phyloP scores from a whole-genome alignment of 1,284 basidiomycete species.

The Schizopora paradoxa region DNA sequence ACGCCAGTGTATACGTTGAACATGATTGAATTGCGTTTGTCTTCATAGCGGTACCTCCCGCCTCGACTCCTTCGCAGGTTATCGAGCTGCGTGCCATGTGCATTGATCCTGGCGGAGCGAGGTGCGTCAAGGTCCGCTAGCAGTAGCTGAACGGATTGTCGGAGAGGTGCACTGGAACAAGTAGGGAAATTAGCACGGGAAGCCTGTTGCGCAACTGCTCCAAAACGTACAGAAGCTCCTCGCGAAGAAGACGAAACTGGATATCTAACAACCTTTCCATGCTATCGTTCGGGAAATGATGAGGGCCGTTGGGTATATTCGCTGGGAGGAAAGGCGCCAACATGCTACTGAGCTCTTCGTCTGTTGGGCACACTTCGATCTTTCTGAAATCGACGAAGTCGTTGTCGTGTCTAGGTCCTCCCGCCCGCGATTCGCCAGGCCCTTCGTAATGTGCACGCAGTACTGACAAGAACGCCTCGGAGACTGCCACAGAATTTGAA shows the following conservation, averaged over 20 bases:
- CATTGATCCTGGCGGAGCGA: slow-evolving; percentile 2
- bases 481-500: too few relatives aligned
- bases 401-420: slow-evolving; percentile 62
- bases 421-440: slow-evolving; percentile 44
- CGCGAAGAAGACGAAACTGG: slow-evolving; percentile 65
- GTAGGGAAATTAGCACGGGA: too few relatives aligned
- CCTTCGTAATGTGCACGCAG: slow-evolving; percentile 41
- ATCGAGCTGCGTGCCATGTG: slow-evolving; percentile 30
- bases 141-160: slow-evolving; percentile 29
- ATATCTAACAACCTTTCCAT: slow-evolving; percentile 63
- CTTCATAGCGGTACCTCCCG: slow-evolving; percentile 39
- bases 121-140: slow-evolving; percentile 29
- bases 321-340: slow-evolving; percentile 50
- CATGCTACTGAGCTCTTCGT: slow-evolving; percentile 47
- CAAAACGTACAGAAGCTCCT: slow-evolving; percentile 53
- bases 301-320: slow-evolving; percentile 52
- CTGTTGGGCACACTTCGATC: slow-evolving; percentile 60
- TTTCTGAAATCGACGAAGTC: slow-evolving; percentile 50
- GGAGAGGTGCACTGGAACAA: slow-evolving; percentile 27
- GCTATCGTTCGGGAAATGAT: slow-evolving; percentile 46
- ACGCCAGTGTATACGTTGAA: slow-evolving; percentile 55
- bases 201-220: background rate
- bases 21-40: slow-evolving; percentile 39
- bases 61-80: slow-evolving; percentile 38
- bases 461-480: slow-evolving; percentile 15